Base-by-base conservation (phyloP, 768 basidiomycete species). In the Tephrocybe sp. region DNA sequence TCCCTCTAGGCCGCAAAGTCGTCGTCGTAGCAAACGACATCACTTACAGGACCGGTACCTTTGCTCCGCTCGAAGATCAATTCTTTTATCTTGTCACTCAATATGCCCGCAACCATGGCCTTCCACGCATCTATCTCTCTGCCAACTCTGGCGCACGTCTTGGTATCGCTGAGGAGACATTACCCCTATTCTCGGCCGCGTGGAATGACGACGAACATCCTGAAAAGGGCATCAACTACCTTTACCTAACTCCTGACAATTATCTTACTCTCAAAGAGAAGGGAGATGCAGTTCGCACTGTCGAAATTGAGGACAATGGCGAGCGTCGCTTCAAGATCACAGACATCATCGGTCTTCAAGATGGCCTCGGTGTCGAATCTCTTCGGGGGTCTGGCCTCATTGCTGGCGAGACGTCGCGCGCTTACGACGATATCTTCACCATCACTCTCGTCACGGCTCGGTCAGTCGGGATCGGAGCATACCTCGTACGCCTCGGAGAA, bases 391-490 rank as follows among this genome's bases (percentile, higher is more conserved):
- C 97, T 22, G 97, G 96, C 67, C 84, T 99, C 56, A 98, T 99
- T 62, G 97, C 97, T 28, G 97, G 97, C 38, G 97, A 97, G 69
- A 99, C 97, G 0, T 96, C 95, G 27, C 84, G 97, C 27, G 97
- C 97, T 1, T 99, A 99, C 69, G 96, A 98, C 61, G 97, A 99
- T 64, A 98, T 99, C 65, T 99, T 99, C 78, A 99, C 97, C 41
- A 96, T 98, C 69, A 98, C 97, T 9, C 84, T 99, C 61, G 97
- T 99, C 57, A 97, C 94, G 36, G 97, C 95, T 56, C 92, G 97
- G 40, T 98, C 97, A 5, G 97, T 99, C 60, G 97, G 97, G 68
- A 99, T 98, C 59, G 97, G 97, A 59, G 97, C 97, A 12, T 98
- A 99, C 69, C 89, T 99, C 49, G 94, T 99, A 47, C 93, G 97